These are phyloP conservation scores for Perkinsela sp. DNA, from an alignment of 208 protist genomes.

Conservation along the genomic window DNA sequence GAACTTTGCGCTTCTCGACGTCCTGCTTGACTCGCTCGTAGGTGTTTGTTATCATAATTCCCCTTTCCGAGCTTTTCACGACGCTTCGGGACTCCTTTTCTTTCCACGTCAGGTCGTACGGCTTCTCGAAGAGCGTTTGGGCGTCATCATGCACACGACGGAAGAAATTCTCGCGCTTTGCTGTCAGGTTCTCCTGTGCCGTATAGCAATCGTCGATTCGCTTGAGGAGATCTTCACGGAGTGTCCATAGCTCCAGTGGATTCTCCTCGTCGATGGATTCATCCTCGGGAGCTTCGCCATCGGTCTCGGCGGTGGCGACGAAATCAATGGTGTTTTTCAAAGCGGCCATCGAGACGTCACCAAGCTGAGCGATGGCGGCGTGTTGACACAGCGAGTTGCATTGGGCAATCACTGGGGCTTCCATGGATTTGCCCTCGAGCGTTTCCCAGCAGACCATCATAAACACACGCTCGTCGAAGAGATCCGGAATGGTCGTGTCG, in stretches of 20 bases:
- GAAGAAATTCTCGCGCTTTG: neutral
- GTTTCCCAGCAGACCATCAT: neutral
- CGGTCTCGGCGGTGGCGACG: neutral
- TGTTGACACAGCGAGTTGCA: neutral
- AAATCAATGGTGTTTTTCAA: neutral
- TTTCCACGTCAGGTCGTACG: neutral
- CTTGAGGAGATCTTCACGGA: neutral
- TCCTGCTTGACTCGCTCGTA: neutral
- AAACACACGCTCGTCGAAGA: neutral
- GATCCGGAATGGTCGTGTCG: neutral
- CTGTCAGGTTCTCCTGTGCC: neutral
- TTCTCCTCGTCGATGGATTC: too few species aligned
- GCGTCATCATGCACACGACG: neutral
- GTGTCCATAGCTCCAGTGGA: neutral
- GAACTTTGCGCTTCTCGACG: neutral
- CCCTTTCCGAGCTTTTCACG: neutral
- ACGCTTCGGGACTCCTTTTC: neutral
- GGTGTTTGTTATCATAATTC: neutral
- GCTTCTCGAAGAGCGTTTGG: neutral
- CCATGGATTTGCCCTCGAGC: neutral
- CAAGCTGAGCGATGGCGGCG: neutral
- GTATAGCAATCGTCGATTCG: neutral
- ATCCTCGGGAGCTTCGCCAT: too few species aligned
- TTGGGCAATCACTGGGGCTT: neutral
- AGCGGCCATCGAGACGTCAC: neutral